These are phyloP conservation scores for Leccinum aurantiacum DNA, from an alignment of 768 basidiomycete species.

Conservation along the genomic window DNA sequence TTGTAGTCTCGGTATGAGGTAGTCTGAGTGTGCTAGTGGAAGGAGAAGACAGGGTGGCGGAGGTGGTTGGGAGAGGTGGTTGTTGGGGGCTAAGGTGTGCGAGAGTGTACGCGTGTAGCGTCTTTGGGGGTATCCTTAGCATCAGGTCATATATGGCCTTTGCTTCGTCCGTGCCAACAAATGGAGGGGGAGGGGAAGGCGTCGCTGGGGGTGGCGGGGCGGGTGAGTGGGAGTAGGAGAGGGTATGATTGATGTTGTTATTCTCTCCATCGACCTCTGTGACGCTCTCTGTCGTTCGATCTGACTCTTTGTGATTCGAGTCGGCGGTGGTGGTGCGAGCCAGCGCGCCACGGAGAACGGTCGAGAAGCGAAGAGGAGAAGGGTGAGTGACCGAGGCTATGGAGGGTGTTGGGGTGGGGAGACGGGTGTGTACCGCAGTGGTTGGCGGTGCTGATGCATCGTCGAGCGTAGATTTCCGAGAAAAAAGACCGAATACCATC, in stretches of 20 bases:
- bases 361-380: slow-evolving; percentile 25
- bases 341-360: slow-evolving; percentile 14
- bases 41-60: slow-evolving; percentile 12
- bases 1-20: slow-evolving; percentile 1
- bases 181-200: slow-evolving; percentile 33
- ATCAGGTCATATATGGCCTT: slow-evolving; percentile 51
- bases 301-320: slow-evolving; percentile 20
- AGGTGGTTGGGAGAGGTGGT: neutral
- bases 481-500: no score
- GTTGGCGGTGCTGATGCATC: neutral
- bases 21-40: slow-evolving; percentile 8
- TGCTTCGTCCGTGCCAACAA: slow-evolving; percentile 41
- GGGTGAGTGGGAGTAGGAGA: slow-evolving; percentile 2
- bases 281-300: slow-evolving; percentile 7
- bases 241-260: neutral
- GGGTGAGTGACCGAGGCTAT: slow-evolving; percentile 32
- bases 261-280: slow-evolving; percentile 1
- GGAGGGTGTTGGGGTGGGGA: slow-evolving; percentile 57
- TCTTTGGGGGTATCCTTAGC: slow-evolving; percentile 62
- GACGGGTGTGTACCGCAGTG: slow-evolving; percentile 28
- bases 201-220: slow-evolving; percentile 31
- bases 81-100: slow-evolving; percentile 39
- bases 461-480: no score
- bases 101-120: slow-evolving; percentile 61
- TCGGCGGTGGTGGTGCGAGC: slow-evolving; percentile 22